Base-by-base conservation (phyloP, 495 filamentous ascomycete species). In the Penicillium egyptiacum region DNA sequence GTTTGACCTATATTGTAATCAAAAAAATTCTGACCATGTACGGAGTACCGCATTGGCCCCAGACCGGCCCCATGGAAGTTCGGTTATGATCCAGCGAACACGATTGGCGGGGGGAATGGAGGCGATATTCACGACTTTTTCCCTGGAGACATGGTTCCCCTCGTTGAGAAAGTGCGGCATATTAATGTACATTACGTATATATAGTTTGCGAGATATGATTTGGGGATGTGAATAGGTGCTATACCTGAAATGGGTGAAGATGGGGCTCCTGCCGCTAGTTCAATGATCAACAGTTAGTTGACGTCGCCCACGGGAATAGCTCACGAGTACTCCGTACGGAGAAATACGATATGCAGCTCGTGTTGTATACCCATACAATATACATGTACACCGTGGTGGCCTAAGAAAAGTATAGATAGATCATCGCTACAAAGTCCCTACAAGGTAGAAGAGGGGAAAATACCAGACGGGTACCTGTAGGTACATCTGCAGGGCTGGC, bases 401-500 rank as follows among this genome's bases (percentile, higher is more conserved):
- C 20, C 22, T 8, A 23, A 49, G 25, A 50, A 35, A 19, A 16
- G 46, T 2, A 37, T 37, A 14, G 44, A 25, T 23, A 8, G 30
- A 33, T 33, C 30, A 11, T 33, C 12, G 35, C 49, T 33, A 22
- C 31, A 22, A 20, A 30, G 17, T 22, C 43, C 55, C 42, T 14
- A 33, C 30, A 33, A 49, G n/a, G 45, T 28, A 37, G 28, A 48
- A 48, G 45, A 48, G 45, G 45, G 45, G 45, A 7, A 39, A 48
- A 48, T 49, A 31, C 28, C 47, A 50, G 26, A 12, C 63, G 55
- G 58, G 64, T 67, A 69, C 64, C 61, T 67, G 61, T 62, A 65
- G 59, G 57, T 69, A 68, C 66, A 61, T 55, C 50, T 66, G 58
- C 60, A 64, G 57, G 53, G 28, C 37, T 58, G 43, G 23, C 39